Base-by-base conservation (phyloP, 2,329 filamentous ascomycete genomes). In the Fusarium oxysporum region DNA sequence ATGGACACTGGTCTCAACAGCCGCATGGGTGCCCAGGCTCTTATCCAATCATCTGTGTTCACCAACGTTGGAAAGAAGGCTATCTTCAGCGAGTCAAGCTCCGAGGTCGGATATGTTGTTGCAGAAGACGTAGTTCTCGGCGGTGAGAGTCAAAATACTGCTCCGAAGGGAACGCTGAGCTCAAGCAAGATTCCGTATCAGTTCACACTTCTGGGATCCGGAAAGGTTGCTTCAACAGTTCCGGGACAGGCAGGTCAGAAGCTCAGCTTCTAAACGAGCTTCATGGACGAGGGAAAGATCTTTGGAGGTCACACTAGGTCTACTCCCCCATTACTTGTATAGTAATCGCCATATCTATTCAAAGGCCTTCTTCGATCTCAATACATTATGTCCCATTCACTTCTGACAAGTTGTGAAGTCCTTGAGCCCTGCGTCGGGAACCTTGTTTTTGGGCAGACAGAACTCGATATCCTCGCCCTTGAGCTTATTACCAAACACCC, bases 381-480 rank as follows among this genome's bases (percentile, higher is more conserved):
- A 13, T n/a, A 19, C 21, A 19, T 13, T 17, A 37, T 28, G 5
- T 3, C n/a, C 2, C 0, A 6, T 9, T 45, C 12, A 32, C 30
- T 45, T 13, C 3, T 33, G 56, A 25, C 70, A 73, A 7, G 25
- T 14, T 8, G 75, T 73, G 60, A 81, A 80, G 32, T 80, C 78
- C 9, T 76, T 37, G 28, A 81, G 58, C 3, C 73, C 76, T 17
- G 71, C 71, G n/a, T 77, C 71, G 1, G 78, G 76, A 7, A 80
- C 73, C 14, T 53, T 51, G 2, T 62, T 63, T 23, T 65, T 68
- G 1, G 80, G 80, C 25, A 81, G 55, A 47, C 80, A 81, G 30
- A 81, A 57, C 28, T 77, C 53, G 37, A 80, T 62, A 54, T 78
- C 23, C 54, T 81, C 80, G 0, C 80, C 79, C 59, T 81, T 78